Evolutionary conservation across 108 stramenopile species (phyloP).

Genomic region (Heterococcus sp.): DNA sequence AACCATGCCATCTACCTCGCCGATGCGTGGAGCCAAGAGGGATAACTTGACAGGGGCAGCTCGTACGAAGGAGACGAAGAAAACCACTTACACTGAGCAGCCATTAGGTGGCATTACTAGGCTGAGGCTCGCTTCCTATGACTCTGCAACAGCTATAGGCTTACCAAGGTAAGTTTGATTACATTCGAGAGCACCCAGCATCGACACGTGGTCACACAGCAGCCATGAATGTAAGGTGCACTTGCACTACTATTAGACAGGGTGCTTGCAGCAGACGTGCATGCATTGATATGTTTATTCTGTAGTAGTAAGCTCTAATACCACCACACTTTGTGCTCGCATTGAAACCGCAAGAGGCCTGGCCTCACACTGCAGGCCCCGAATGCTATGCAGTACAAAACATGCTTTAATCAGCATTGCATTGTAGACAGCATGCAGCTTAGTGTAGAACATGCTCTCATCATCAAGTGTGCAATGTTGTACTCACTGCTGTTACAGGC

Average conservation of each 20-base stretch:
- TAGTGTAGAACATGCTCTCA: not conserved
- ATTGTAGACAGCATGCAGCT: not conserved
- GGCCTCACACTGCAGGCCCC: not conserved
- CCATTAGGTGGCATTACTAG: constrained; percentile 11
- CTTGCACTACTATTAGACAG: too few species aligned
- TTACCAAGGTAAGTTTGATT: not conserved
- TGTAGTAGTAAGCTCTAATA: not conserved
- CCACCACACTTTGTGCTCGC: not conserved
- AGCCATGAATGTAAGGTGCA: not conserved
- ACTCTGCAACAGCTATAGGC: constrained; percentile 3
- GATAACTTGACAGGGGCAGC: too few species aligned
- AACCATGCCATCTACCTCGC: too few species aligned
- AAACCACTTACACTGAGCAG: constrained; percentile 11
- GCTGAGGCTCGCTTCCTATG: constrained; percentile 25
- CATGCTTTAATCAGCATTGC: not conserved
- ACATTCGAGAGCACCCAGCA: not conserved
- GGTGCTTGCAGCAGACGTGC: too few species aligned
- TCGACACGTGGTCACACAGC: not conserved
- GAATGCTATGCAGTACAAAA: not conserved
- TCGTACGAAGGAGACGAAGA: too few species aligned
- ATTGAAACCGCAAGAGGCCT: not conserved
- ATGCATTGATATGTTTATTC: too few species aligned
- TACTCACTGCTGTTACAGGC: not conserved
- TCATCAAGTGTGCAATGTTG: not conserved
- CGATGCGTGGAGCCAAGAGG: too few species aligned